Evolutionary conservation across 768 basidiomycete species (phyloP), one percentile per base, ranked within the genome.

Genomic region (Cystobasidium ongulense): DNA sequence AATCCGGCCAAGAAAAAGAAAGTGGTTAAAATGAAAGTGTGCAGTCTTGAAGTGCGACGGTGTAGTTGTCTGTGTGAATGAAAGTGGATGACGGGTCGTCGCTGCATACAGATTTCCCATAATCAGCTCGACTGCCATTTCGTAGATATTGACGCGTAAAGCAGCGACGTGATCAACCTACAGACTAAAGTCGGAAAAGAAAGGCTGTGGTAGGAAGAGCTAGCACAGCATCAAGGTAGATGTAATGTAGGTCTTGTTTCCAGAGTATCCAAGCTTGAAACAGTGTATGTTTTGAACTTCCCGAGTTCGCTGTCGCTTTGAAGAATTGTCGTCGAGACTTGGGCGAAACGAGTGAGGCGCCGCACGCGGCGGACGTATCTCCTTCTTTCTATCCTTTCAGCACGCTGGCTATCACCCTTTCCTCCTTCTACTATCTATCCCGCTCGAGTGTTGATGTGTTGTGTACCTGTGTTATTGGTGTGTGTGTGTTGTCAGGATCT

Each of bases 81-180:
- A 71, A 71, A 23, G 68, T 71, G 68, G 53, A n/a, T 71, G 68
- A 71, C 68, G 68, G 68, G 68, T 71, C 68, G 68, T 71, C 68
- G 10, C 68, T 71, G 68, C 23, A 29, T 46, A 31, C 27, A 31
- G 18, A 4, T 15, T 2, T 36, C 18, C 10, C 3, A 25, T 38
- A 4, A 17, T 64, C 25, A 59, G 57, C 57, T 25, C 29, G 31
- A 38, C 17, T 8, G 36, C 63, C 38, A 5, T 39, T 4, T 64
- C n/a, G 1, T 27, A 64, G 7, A 5, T 2, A 18, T 39, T 36
- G 11, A 39, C 63, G 43, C 43, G 38, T 39, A 41, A 15, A 41
- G 4, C 36, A 39, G 36, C 63, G 35, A 36, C 38, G 59, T 39
- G 63, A 64, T 64, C 36, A 33, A 39, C 63, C 36, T 64, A 64